A percentile compares a stretch with the other conserved stretches of the same genome.
These are phyloP conservation scores for Luffa acutangula DNA, from an alignment of 306 rosid genomes.

Conservation along the genomic window DNA sequence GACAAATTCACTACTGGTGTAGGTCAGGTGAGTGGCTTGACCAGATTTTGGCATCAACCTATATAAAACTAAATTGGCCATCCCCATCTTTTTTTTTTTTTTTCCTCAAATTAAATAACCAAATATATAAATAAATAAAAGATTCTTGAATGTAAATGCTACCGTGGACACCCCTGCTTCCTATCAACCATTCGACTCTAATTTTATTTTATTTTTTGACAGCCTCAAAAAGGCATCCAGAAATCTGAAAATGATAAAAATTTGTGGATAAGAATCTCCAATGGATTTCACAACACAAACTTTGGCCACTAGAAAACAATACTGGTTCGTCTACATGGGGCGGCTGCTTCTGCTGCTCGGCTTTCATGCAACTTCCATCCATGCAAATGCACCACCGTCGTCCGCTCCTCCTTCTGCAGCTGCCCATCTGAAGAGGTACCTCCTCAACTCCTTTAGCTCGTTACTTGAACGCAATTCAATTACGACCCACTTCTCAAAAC, in stretches of 20 bases:
- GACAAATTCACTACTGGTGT: too few relatives aligned
- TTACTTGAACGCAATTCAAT: neutral
- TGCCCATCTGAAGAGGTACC: neutral
- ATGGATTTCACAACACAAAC: slow-evolving; percentile 50
- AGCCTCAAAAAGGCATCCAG: slow-evolving; percentile 38
- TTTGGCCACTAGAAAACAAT: slow-evolving; percentile 17
- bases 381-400: slow-evolving; percentile 10
- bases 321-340: neutral
- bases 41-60: too few relatives aligned
- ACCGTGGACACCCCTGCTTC: neutral
- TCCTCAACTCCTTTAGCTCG: neutral
- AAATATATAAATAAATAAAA: neutral
- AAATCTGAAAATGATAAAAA: slow-evolving; percentile 43
- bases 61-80: too few relatives aligned
- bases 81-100: neutral
- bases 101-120: neutral
- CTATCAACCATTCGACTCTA: neutral
- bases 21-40: too few relatives aligned
- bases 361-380: slow-evolving; percentile 25
- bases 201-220: neutral
- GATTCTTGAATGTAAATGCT: neutral
- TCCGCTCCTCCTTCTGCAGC: neutral
- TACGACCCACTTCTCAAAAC: neutral
- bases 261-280: slow-evolving; percentile 73
- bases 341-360: neutral